A percentile compares a stretch with the other conserved stretches of the same genome.
phyloP scores from a whole-genome alignment of 2,329 filamentous ascomycete genomes.

The Apiospora koreana region DNA sequence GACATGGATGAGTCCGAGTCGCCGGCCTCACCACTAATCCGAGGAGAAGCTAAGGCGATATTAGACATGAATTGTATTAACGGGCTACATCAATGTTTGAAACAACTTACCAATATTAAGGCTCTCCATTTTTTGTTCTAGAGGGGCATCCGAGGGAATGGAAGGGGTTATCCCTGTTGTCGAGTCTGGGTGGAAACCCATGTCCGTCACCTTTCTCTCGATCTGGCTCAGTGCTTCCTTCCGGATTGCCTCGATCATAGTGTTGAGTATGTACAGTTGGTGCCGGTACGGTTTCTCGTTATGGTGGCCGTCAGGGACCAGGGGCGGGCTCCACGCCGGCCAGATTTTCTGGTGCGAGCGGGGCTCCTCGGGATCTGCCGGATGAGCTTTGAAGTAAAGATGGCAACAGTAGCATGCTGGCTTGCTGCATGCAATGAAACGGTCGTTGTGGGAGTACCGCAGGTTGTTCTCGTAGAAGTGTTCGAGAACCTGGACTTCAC shows the following conservation, averaged over 20 bases:
- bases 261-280: slow-evolving; percentile 26
- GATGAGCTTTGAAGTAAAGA: slow-evolving; percentile 45
- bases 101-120: background rate
- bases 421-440: slow-evolving; percentile 53
- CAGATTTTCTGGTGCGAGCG: slow-evolving; percentile 42
- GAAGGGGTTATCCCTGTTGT: slow-evolving; percentile 25
- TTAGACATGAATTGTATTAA: background rate
- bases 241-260: slow-evolving; percentile 25
- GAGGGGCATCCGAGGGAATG: background rate
- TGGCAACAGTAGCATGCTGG: slow-evolving; percentile 51
- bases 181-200: slow-evolving; percentile 24
- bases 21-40: background rate
- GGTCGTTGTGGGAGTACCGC: slow-evolving; percentile 39
- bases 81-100: too few species aligned
- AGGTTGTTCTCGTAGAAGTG: slow-evolving; percentile 39
- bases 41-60: fast-evolving
- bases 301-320: slow-evolving; percentile 14
- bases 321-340: slow-evolving; percentile 39
- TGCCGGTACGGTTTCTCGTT: slow-evolving; percentile 16
- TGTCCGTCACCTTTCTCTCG: slow-evolving; percentile 14
- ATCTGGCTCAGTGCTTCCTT: slow-evolving; percentile 27
- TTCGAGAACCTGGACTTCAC: slow-evolving; percentile 50
- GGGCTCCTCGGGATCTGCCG: slow-evolving; percentile 31
- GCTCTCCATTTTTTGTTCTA: background rate
- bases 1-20: background rate